phyloP scores from a whole-genome alignment of 495 filamentous ascomycete genomes.

The Talaromyces borbonicus region DNA sequence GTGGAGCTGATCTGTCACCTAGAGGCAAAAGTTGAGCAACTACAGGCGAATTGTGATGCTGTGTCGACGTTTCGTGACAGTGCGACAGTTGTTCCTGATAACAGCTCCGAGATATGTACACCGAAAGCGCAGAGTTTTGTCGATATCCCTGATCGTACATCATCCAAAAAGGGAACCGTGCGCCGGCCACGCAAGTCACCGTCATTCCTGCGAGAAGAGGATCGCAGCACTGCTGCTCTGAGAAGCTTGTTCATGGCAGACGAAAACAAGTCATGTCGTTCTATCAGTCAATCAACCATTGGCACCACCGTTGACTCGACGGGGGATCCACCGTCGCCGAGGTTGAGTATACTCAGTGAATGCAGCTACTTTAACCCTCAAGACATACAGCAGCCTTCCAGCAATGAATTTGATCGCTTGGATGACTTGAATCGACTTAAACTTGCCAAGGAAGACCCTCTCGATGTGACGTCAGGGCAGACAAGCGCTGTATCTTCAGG shows the following conservation, averaged over 20 bases:
- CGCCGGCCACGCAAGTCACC: conserved; percentile 43
- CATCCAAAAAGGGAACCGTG: conserved; percentile 24
- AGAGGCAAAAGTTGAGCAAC: conserved; percentile 55
- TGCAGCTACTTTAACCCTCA: conserved; percentile 61
- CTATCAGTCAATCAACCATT: conserved; percentile 23
- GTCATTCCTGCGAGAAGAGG: conserved; percentile 55
- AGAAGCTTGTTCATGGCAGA: conserved; percentile 51
- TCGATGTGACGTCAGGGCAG: neutral
- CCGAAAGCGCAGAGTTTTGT: conserved; percentile 18
- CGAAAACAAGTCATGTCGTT: conserved; percentile 28
- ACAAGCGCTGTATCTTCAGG: neutral
- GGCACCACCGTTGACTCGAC: conserved; percentile 29
- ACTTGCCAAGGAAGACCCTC: neutral
- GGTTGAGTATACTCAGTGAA: conserved; percentile 69
- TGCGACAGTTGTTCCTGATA: conserved; percentile 10
- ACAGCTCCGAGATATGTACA: conserved; percentile 14
- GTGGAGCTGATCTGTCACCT: conserved; percentile 68
- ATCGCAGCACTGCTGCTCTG: conserved; percentile 52
- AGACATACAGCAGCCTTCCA: conserved; percentile 4
- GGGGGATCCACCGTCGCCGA: conserved; percentile 42
- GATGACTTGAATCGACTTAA: conserved; percentile 7
- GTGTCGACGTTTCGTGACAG: conserved; percentile 17
- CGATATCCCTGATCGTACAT: conserved; percentile 33
- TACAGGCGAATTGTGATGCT: conserved; percentile 24
- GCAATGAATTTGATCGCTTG: conserved; percentile 20